These are phyloP conservation scores for Ottelia alismoides DNA, from an alignment of 106 monocot species.

Conservation along the genomic window DNA sequence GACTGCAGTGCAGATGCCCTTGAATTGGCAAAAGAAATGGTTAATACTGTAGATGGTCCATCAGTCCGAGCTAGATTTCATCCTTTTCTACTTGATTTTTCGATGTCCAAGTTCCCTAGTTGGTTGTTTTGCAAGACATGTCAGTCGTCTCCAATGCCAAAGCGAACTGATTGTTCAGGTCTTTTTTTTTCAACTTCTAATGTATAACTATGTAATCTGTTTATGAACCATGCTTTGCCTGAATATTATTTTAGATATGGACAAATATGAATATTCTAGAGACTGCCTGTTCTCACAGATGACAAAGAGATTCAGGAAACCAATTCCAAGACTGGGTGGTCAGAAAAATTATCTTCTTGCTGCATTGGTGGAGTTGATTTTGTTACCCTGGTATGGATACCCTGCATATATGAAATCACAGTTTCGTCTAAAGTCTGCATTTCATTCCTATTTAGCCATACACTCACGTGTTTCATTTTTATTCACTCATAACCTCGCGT, in stretches of 20 bases:
- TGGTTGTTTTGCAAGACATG: slow-evolving; percentile 78
- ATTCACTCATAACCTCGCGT: too few species aligned
- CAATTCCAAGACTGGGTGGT: too few species aligned
- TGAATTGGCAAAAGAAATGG: slow-evolving; percentile 52
- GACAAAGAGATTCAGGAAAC: too few species aligned
- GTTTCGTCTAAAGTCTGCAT: too few species aligned
- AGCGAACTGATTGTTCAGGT: slow-evolving; percentile 18
- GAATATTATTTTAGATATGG: too few species aligned
- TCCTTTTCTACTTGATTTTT: slow-evolving; percentile 65
- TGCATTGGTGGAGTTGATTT: slow-evolving; percentile 84
- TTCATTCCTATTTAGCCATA: too few species aligned
- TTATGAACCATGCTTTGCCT: too few species aligned
- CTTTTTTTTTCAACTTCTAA: not conserved
- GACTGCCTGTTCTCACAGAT: too few species aligned
- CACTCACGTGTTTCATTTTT: too few species aligned
- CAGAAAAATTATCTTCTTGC: too few species aligned
- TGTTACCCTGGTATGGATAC: slow-evolving; percentile 56
- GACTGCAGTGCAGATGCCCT: slow-evolving; percentile 82
- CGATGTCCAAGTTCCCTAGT: slow-evolving; percentile 41
- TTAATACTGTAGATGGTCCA: slow-evolving; percentile 17
- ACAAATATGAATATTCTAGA: too few species aligned
- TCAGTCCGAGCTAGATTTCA: slow-evolving; percentile 32
- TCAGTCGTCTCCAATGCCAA: slow-evolving; percentile 16
- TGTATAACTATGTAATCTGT: not conserved
- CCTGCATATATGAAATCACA: too few species aligned